These are phyloP conservation scores for Exophiala oligosperma DNA, from an alignment of 2,329 filamentous ascomycete species.

Conservation along the genomic window DNA sequence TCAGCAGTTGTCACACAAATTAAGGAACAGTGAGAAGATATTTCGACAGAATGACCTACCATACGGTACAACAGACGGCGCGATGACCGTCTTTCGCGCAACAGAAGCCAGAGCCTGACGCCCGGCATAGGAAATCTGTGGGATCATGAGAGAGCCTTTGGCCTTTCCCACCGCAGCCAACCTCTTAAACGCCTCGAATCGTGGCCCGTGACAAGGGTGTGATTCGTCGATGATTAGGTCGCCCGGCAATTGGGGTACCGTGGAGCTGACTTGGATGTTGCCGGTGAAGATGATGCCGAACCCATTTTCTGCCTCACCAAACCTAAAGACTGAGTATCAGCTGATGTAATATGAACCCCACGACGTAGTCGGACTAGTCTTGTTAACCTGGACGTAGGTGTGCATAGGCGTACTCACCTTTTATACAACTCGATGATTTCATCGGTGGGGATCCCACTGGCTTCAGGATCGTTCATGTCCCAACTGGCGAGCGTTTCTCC, in stretches of 20 bases:
- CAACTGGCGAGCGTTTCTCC: slow-evolving; percentile 64
- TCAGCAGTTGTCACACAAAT: slow-evolving; percentile 27
- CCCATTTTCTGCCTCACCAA: slow-evolving; percentile 52
- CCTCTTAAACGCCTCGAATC: slow-evolving; percentile 60
- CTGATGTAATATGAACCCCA: too few relatives aligned
- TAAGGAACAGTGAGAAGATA: too few relatives aligned
- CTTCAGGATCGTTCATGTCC: slow-evolving; percentile 53
- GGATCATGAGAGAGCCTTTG: slow-evolving; percentile 59
- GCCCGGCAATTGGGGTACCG: slow-evolving; percentile 56
- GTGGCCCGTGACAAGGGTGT: slow-evolving; percentile 52
- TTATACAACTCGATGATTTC: slow-evolving; percentile 59
- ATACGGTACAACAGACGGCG: slow-evolving; percentile 25
- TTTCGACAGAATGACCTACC: too few relatives aligned
- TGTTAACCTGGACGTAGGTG: too few relatives aligned
- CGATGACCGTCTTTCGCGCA: slow-evolving; percentile 52
- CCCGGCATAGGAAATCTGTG: slow-evolving; percentile 64
- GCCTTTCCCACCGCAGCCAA: slow-evolving; percentile 58
- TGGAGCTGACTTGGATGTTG: slow-evolving; percentile 65
- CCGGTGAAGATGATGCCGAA: slow-evolving; percentile 61
- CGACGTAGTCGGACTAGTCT: too few relatives aligned
- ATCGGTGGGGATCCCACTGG: slow-evolving; percentile 55
- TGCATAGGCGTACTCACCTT: slow-evolving; percentile 41
- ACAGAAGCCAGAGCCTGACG: slow-evolving; percentile 51
- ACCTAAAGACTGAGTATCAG: too few relatives aligned
- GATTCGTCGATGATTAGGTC: slow-evolving; percentile 60